Evolutionary conservation across 805 yeast genomes (phyloP), one percentile per base, ranked within the genome.

Genomic region (Candida andamanensis): DNA sequence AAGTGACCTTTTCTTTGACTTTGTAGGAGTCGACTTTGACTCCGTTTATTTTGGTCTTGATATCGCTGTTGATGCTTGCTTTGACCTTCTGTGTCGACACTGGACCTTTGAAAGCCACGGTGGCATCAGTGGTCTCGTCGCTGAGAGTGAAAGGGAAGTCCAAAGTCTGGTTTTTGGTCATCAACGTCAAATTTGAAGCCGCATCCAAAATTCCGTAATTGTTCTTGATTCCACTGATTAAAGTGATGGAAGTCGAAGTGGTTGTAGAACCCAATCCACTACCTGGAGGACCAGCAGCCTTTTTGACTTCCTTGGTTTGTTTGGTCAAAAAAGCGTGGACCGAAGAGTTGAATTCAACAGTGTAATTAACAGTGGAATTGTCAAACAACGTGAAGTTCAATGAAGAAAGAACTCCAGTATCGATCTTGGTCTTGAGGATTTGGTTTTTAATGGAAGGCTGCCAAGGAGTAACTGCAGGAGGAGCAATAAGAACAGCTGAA

Each of bases 351-450:
- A 44, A 33, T 15, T 28, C 38, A 24, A 47, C 33, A 29, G 46
- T 43, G 32, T 45, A 49, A 31, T 29, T 40, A 16, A 41, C 29
- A 13, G 45, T 40, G 11, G 51, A 27, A 25, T 44, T 45, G 33
- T 54, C 53, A 17, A 30, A 29, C 30, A 52, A 45, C 16, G 53
- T 48, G 44, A 53, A 50, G 41, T 50, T 50, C 36, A 50, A 46
- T 19, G 38, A 33, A 13, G 57, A 41, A 16, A 30, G 20, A 18
- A 45, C 33, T 29, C 46, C 44, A 15, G 46, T 26, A 16, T 27
- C 26, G 17, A 47, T 29, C 9, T 15, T 30, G 9, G 49, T 24
- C 24, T 48, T 45, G 26, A 47, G 47, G 26, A 49, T 45, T 37
- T 46, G 45, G 35, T 45, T 50, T 26, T 36, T 37, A 19, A 41